Base-by-base conservation (phyloP, 2,329 filamentous ascomycete species). In the Arthrobotrys sphaeroides region DNA sequence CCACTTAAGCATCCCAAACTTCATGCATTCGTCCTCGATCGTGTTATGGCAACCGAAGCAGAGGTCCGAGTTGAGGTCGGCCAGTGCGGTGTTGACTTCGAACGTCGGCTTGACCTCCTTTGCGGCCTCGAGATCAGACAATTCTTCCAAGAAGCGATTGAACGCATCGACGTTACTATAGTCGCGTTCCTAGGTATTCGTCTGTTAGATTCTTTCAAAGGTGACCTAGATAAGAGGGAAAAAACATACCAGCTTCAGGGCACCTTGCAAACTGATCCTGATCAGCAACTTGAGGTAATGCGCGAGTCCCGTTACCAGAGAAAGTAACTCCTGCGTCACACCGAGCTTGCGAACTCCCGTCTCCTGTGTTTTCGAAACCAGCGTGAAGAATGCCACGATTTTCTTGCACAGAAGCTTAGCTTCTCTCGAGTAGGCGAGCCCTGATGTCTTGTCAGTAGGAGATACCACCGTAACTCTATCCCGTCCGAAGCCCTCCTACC, bases 391-490 rank as follows among this genome's bases (percentile, higher is more conserved):
- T 24, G 94, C 92, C 4, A 99, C 95, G 65, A 99, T 96, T 83
- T 99, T 99, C 84, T 99, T 99, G 86, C 95, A 99, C n/a, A 99
- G 88, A 59, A 99, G 86, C 83, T 99, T 99, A n/a, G 95, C 92
- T 84, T 99, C 95, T 80, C 95, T 90, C 16, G 91, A 91, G 81
- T 98, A 99, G 7, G 93, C 92, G 76, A 99, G 87, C 77, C 91
- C 93, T 53, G n/a, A 53, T n/a, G 12, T 5, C 24, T 13, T 20
- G 47, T 53, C n/a, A 53, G 47, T 9, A 43, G 20, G n/a, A 20
- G 1, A 16, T 91, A 81, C 31, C 77, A 47, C 26, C 24, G 60
- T 70, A 53, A 70, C 55, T 36, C 20, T 49, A 16, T 16, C 6
- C n/a, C n/a, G n/a, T n/a, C n/a, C n/a, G n/a, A n/a, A n/a, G n/a